Evolutionary conservation across 495 filamentous ascomycete species (phyloP).

Genomic region (Bombardia bombarda): DNA sequence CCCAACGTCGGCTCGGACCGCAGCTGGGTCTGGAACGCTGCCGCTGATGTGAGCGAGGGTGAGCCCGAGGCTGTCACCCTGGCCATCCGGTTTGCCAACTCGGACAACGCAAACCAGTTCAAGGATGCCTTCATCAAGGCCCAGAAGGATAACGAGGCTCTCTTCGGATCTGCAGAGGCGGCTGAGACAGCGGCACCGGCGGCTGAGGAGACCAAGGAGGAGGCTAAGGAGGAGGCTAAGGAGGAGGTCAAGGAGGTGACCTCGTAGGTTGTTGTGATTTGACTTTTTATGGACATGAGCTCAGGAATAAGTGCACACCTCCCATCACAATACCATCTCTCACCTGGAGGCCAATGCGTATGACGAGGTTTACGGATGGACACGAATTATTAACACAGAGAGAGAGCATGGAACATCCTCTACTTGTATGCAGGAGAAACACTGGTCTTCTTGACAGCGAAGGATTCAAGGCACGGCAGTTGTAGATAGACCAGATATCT

Average conservation of each 20-base stretch:
- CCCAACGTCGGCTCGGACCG: slow-evolving; percentile 97
- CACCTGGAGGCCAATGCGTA: no score
- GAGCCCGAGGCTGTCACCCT: slow-evolving; percentile 94
- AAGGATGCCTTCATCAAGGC: slow-evolving; percentile 98
- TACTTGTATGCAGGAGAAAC: no score
- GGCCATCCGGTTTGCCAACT: slow-evolving; percentile 96
- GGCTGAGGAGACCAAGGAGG: slow-evolving; percentile 13
- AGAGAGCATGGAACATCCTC: no score
- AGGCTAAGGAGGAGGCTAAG: slow-evolving; percentile 21
- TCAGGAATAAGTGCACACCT: no score
- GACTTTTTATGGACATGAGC: no score
- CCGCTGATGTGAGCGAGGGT: slow-evolving; percentile 95
- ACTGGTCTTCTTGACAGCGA: no score
- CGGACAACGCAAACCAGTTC: slow-evolving; percentile 96
- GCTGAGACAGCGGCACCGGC: slow-evolving; percentile 10
- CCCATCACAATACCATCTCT: no score
- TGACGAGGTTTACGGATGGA: no score
- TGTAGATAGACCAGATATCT: slow-evolving; percentile 20
- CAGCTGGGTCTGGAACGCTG: slow-evolving; percentile 98
- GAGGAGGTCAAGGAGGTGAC: slow-evolving; percentile 17
- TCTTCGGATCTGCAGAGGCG: slow-evolving; percentile 54
- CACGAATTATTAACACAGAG: no score
- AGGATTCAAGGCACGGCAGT: no score
- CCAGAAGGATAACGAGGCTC: slow-evolving; percentile 87
- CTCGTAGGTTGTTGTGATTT: background rate